Base-by-base conservation (phyloP, 1,284 basidiomycete species). In the Moesziomyces sp. region DNA sequence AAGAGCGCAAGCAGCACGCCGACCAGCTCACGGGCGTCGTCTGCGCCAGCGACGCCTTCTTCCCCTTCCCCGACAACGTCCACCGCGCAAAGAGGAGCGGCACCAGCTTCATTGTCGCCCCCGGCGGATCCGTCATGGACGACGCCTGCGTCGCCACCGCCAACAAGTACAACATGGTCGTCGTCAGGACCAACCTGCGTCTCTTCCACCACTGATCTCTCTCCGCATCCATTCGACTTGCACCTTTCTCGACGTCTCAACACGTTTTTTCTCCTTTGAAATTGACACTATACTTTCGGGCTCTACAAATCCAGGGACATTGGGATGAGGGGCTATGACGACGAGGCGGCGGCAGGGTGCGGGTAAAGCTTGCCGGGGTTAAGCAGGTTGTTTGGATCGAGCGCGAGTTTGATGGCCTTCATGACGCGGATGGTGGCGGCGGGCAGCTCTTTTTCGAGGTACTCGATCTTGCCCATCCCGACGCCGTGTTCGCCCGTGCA, bases 51-150 rank as follows among this genome's bases (percentile, higher is more conserved):
- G 97, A 99, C 81, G 96, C 96, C 61, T 99, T 99, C 89, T 99
- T 99, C 93, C 96, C 96, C 43, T 99, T 99, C 90, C 90, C 94
- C 9, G 97, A 99, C 86, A 99, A 99, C 82, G 96, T 99, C 45
- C 92, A 97, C 85, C 88, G 96, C 59, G 93, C 93, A 52, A 89
- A 90, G 84, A 91, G 93, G 87, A 94, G 93, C 71, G 96, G 96
- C 1, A 94, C 93, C 52, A 90, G 87, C 82, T 98, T 96, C 86
- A 88, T 99, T 60, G 94, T 93, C 30, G 97, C 97, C 5, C 94
- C 96, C 1, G 91, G 92, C 57, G 96, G 96, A 56, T 95, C 93
- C 77, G 94, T 99, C 63, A 98, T 98, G 96, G 96, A 99, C 83
- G 90, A 86, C 18, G 81, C 79, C 24, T 82, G 80, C 55, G 72